Base-by-base conservation (phyloP, 345 rosid genomes). In the Pugionium dolabratum region DNA sequence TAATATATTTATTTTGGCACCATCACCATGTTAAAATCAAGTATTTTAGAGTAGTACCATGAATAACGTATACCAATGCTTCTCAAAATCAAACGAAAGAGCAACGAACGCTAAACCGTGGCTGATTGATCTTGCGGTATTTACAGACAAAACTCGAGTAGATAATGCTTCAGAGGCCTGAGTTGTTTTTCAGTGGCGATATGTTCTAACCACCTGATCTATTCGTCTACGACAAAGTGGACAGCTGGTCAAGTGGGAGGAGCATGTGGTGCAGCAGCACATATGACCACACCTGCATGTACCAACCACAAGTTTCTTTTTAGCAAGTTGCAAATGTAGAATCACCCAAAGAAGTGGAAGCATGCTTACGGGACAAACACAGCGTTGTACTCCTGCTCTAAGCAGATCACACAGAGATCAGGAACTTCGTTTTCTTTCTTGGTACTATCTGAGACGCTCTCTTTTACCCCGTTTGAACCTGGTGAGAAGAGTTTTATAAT, bases 321-420 rank as follows among this genome's bases (percentile, higher is more conserved):
- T 46, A 64, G 66, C 5, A 72, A 34, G 31, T 65, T 72, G 5
- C 61, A 57, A 57, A 28, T n/a, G 11, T 7, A 7, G 25, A 49
- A 62, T 43, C 25, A 71, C 37, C 27, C 32, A 72, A 55, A 45
- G 54, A 39, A 53, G 6, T 6, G 10, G 4, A 34, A 51, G 40
- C 28, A 7, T 11, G 50, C 97, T 82, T 88, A 94, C 99, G 84
- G 87, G 40, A 86, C 82, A 77, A 94, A 88, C 56, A 88, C 99
- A 41, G 92, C 89, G 37, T 94, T 90, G 76, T 86, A 94, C 68
- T 90, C 90, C 46, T 82, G 85, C 81, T 90, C 99, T 60, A 90
- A 96, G 79, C 99, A 94, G 77, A 94, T 90, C 76, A 94, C 99
- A 59, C 97, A 94, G 0, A 88, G 78, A 81, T 85, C 92, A 69